These are phyloP conservation scores for Guadua angustifolia DNA, from an alignment of 176 grass and related monocot species.

Conservation along the genomic window DNA sequence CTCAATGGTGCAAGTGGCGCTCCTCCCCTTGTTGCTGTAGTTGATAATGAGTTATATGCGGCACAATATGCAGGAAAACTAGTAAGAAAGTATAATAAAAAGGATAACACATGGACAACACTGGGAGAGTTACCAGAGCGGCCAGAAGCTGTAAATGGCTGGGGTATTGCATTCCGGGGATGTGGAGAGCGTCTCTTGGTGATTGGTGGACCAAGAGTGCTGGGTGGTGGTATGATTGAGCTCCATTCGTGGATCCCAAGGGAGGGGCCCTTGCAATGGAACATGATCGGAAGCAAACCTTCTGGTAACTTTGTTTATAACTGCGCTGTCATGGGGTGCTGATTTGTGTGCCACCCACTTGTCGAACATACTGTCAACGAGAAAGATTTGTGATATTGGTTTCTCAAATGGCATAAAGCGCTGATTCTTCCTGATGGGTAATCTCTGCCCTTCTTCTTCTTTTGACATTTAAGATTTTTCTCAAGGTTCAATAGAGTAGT, in stretches of 20 bases:
- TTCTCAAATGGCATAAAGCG: constrained; percentile 62
- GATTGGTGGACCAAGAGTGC: constrained; percentile 81
- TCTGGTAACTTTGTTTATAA: constrained; percentile 95
- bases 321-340: constrained; percentile 98
- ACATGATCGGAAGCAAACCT: constrained; percentile 89
- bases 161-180: constrained; percentile 94
- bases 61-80: constrained; percentile 82
- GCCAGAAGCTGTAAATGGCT: constrained; percentile 93
- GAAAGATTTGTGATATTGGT: constrained; percentile 67
- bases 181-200: constrained; percentile 90
- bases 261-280: constrained; percentile 71
- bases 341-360: constrained; percentile 47
- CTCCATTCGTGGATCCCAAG: constrained; percentile 89
- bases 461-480: constrained; percentile 67
- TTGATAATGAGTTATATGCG: constrained; percentile 87
- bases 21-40: constrained; percentile 89
- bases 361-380: constrained; percentile 48
- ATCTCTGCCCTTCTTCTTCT: constrained; percentile 57
- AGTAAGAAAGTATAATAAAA: constrained; percentile 85
- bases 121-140: constrained; percentile 85
- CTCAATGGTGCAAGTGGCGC: constrained; percentile 85
- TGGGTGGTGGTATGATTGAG: constrained; percentile 94
- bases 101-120: constrained; percentile 78
- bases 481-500: constrained; percentile 57
- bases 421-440: constrained; percentile 74